Base-by-base conservation (phyloP, 192 early-diverging fungal genomes). In the Physocladia obscura region DNA sequence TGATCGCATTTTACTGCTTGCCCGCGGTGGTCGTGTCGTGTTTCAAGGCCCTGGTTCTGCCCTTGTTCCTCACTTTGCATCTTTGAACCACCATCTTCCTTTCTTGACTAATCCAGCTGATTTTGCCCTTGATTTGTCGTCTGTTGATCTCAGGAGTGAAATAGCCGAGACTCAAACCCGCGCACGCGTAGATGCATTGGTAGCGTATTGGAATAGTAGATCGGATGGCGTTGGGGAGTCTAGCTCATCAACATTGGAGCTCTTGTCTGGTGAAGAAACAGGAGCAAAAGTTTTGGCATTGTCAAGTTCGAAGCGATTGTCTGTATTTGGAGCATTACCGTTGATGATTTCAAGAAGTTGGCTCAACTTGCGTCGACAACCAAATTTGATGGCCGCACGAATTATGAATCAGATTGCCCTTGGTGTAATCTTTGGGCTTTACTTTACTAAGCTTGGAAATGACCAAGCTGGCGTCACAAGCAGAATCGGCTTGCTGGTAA, bases 81-180 rank as follows among this genome's bases (percentile, higher is more conserved):
- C 32, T 13, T 36, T 78, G 3, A 67, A 64, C 40, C 69, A 76
- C 64, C 15, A 40, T 4, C 39, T 78, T 1, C 78, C 78, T 24
- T 24, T 6, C 6, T 49, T 71, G 22, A 78, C 74, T n/a, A 83
- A 83, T 61, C 76, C 76, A 4, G 75, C 77, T 26, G 81, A 83
- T 57, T 80, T 75, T 58, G 71, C 75, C 32, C 57, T 83, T 6
- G 81, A 83, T 55, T 51, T 83, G 3, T 74, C 77, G 11, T 77
- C 75, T 1, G 73, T 82, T 2, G 80, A 82, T 47, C 61, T 79
- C 4, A 71, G 77, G 5, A 75, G 54, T 60, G 32, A 49, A 8
- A 52, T 50, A 24, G 67, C 58, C 11, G 80, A 81, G 52, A 32
- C 6, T 4, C 11, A 40, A 24, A 68, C 31, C 49, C 59, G 69